Evolutionary conservation across 192 early-diverging fungal genomes (phyloP), one percentile per base, ranked within the genome.

Genomic region (Coemansia interrupta): DNA sequence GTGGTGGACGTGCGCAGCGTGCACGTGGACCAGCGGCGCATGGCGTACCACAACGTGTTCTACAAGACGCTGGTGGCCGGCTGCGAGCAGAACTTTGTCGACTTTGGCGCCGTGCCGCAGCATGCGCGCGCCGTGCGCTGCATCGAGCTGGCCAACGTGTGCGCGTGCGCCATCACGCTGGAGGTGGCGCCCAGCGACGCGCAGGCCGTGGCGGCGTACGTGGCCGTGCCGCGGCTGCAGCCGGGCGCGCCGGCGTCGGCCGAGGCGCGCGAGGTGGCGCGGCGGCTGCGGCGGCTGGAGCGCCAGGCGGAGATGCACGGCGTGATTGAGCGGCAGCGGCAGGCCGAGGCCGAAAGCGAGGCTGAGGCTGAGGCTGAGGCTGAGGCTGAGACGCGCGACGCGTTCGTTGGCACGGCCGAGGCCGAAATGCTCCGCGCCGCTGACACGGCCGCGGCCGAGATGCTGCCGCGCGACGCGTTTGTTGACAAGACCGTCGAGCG

Each of bases 21-120:
- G 10, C 96, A 98, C 58, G 91, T 98, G 51, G 96, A 98, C 80
- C 91, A 94, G 62, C 90, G 94, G 56, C 83, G 92, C n/a, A 89
- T 98, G 32, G 97, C 96, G 0, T 96, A 93, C 70, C 96, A 98
- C 72, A 94, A 93, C 11, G 62, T 98, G 20, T 98, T 96, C 49
- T 98, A 98, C 78, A 84, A 92, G 42, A 61, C 92, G 88, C 64
- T 77, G 90, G 47, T 96, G 83, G 32, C 84, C 87, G n/a, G 57
- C 38, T 86, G 83, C 49, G 90, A 91, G 36, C 83, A 93, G 17
- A 95, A 98, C 81, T 97, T 92, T 72, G 66, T 98, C 36, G 95
- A 98, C 69, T 97, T 97, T 80, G 96, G 96, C 5, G 74, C 85
- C 0, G 90, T 93, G 6, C 84, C 93, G 9, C 60, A 93, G n/a